Evolutionary conservation across 2,329 filamentous ascomycete genomes (phyloP).

Genomic region (Iodosphaeria phyllophila): DNA sequence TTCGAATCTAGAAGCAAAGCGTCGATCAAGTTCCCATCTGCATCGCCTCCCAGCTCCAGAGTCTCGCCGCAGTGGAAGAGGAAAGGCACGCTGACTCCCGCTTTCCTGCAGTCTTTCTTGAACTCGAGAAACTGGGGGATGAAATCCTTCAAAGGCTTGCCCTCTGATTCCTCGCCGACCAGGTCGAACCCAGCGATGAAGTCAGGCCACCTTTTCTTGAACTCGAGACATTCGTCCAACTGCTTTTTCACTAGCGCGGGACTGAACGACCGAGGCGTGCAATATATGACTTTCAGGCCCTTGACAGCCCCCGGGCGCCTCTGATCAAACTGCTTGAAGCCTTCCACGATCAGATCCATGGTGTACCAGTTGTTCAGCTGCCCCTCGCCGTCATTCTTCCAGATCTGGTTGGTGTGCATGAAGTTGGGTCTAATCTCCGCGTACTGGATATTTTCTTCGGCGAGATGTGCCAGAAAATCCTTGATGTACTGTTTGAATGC

Average conservation of each 20-base stretch:
- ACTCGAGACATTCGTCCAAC: conserved; percentile 31
- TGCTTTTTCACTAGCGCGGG: conserved; percentile 23
- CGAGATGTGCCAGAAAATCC: conserved; percentile 32
- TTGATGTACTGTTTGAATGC: conserved; percentile 36
- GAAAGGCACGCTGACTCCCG: conserved; percentile 43
- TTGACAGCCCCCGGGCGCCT: background rate
- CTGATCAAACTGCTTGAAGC: conserved; percentile 21
- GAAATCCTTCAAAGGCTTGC: conserved; percentile 29
- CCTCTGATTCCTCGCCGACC: conserved; percentile 37
- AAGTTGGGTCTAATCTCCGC: conserved; percentile 42
- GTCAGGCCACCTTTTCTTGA: conserved; percentile 28
- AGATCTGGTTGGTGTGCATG: conserved; percentile 33
- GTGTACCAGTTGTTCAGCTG: conserved; percentile 27
- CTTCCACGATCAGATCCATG: conserved; percentile 31
- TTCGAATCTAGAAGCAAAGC: conserved; percentile 46
- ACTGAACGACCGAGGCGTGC: conserved; percentile 35
- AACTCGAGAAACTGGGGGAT: conserved; percentile 29
- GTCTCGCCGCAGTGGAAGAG: conserved; percentile 66
- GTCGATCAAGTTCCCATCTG: conserved; percentile 51
- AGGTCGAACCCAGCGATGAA: conserved; percentile 42
- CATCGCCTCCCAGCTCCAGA: conserved; percentile 42
- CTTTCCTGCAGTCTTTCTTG: conserved; percentile 21
- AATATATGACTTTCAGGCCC: conserved; percentile 41
- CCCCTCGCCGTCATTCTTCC: conserved; percentile 23
- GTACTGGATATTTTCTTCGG: conserved; percentile 38